These are phyloP conservation scores for Entamoeba nuttalli DNA, from an alignment of 208 protist genomes.

Conservation along the genomic window DNA sequence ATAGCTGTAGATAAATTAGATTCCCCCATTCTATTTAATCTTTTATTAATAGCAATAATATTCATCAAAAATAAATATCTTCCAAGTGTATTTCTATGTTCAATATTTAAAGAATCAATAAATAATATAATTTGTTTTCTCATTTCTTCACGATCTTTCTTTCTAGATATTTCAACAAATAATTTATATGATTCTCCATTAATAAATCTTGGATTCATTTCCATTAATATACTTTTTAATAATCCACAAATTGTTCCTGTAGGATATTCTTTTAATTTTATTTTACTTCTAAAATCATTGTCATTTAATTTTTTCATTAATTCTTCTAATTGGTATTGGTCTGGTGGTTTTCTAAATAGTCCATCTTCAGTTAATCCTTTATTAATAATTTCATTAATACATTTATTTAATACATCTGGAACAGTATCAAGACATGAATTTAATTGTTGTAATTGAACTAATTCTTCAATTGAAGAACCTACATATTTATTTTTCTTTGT, in stretches of 20 bases:
- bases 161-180: background rate
- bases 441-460: background rate
- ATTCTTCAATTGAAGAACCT: background rate
- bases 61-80: background rate
- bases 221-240: background rate
- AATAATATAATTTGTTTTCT: background rate
- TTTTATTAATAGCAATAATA: background rate
- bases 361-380: background rate
- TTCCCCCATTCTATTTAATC: background rate
- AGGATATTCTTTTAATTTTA: background rate
- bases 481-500: background rate
- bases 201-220: background rate
- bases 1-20: background rate
- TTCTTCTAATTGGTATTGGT: background rate
- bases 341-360: background rate
- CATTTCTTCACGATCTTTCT: background rate
- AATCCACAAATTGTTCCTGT: background rate
- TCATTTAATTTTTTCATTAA: background rate
- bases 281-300: background rate
- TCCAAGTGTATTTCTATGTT: background rate
- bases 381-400: background rate
- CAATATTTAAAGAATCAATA: background rate
- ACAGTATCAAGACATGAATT: background rate
- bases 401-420: background rate
- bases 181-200: background rate